phyloP scores from a whole-genome alignment of 371 early-diverging fungal species.

The Syncephalastrum racemosum region DNA sequence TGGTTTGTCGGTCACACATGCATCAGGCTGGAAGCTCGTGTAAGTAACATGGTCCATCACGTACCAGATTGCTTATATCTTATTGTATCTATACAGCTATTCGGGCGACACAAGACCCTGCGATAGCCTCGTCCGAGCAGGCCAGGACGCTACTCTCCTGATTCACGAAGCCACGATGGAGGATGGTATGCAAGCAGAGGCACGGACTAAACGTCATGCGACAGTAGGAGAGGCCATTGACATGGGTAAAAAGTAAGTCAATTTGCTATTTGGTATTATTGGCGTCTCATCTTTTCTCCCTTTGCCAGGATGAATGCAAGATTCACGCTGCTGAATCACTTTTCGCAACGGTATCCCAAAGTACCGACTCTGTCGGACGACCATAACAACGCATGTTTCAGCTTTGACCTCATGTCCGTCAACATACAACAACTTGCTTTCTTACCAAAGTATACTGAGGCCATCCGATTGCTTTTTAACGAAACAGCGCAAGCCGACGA shows the following conservation, averaged over 20 bases:
- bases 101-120: constrained; percentile 98
- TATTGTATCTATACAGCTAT: constrained; percentile 47
- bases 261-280: not conserved
- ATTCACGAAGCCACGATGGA: constrained; percentile 98
- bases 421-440: constrained; percentile 57
- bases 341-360: constrained; percentile 95
- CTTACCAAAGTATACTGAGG: constrained; percentile 60
- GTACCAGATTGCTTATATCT: not conserved
- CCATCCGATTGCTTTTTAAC: constrained; percentile 55
- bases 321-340: constrained; percentile 92
- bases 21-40: constrained; percentile 69
- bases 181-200: constrained; percentile 79
- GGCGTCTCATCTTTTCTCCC: constrained; percentile 4
- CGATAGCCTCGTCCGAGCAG: constrained; percentile 69
- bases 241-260: constrained; percentile 64
- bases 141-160: constrained; percentile 73
- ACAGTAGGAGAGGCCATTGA: constrained; percentile 90
- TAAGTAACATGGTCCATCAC: constrained; percentile 20
- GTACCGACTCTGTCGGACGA: constrained; percentile 60
- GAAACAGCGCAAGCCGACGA: constrained; percentile 51
- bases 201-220: constrained; percentile 85
- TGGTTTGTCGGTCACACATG: constrained; percentile 69
- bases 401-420: constrained; percentile 84
- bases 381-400: constrained; percentile 63
- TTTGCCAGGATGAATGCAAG: constrained; percentile 81